These are phyloP conservation scores for Mycena sp. DNA, from an alignment of 1,284 basidiomycete genomes.

Conservation along the genomic window DNA sequence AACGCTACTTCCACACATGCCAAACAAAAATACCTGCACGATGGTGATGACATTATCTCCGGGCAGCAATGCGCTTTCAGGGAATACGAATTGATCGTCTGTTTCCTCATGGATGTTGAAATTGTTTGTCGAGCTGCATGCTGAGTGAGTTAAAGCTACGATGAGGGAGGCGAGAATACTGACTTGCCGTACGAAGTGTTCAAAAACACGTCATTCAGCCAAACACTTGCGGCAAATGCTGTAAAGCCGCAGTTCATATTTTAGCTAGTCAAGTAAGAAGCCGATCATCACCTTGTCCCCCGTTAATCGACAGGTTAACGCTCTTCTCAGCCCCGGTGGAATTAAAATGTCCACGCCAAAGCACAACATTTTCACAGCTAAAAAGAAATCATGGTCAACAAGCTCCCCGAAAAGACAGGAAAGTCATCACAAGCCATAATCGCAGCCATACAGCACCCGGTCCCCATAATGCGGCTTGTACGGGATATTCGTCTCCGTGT, in stretches of 20 bases:
- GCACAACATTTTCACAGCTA: conserved; percentile 80
- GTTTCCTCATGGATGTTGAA: conserved; percentile 65
- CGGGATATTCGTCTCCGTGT: conserved; percentile 76
- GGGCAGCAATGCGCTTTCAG: conserved; percentile 55
- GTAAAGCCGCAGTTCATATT: not conserved
- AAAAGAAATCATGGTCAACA: not conserved
- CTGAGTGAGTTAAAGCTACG: not conserved
- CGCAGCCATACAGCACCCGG: conserved; percentile 79
- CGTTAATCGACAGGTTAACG: conserved; percentile 79
- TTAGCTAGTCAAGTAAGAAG: conserved; percentile 6
- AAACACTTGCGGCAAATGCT: conserved; percentile 83
- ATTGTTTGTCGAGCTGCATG: conserved; percentile 70
- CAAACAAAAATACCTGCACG: conserved; percentile 59
- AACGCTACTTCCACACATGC: not conserved
- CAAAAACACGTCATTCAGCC: conserved; percentile 81
- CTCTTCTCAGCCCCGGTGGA: conserved; percentile 65
- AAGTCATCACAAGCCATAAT: conserved; percentile 74
- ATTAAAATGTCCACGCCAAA: conserved; percentile 85
- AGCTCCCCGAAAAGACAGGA: not conserved
- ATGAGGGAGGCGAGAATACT: conserved; percentile 32
- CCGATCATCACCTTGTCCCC: conserved; percentile 68
- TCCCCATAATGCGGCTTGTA: conserved; percentile 76
- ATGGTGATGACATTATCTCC: conserved; percentile 81
- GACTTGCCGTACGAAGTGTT: conserved; percentile 78
- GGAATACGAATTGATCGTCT: conserved; percentile 71